A percentile compares a stretch with the other conserved stretches of the same genome.
phyloP scores from a whole-genome alignment of 805 yeast genomes.

The Myxozyma udenii region DNA sequence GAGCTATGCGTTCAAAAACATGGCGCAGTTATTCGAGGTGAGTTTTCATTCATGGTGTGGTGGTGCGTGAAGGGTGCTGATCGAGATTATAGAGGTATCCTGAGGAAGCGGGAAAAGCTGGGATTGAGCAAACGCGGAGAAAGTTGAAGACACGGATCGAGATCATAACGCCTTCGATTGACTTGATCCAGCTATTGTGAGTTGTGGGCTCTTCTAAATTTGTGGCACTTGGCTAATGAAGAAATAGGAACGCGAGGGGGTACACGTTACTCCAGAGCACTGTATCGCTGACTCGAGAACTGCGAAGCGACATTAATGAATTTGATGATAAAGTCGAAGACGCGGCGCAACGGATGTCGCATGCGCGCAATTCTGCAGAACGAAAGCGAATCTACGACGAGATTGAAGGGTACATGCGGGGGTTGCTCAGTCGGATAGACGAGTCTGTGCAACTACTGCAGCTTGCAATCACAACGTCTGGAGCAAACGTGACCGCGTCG shows the following conservation, averaged over 20 bases:
- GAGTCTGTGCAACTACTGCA: slow-evolving; percentile 61
- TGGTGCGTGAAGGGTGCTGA: neutral
- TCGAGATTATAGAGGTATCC: slow-evolving; percentile 40
- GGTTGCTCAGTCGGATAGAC: slow-evolving; percentile 53
- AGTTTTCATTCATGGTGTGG: slow-evolving; percentile 20
- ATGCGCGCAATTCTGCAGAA: slow-evolving; percentile 29
- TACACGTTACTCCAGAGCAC: slow-evolving; percentile 57
- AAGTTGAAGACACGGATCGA: slow-evolving; percentile 56
- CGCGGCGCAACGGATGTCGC: slow-evolving; percentile 38
- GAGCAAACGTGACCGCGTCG: slow-evolving; percentile 54
- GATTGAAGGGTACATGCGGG: slow-evolving; percentile 52
- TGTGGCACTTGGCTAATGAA: no score
- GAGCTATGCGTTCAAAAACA: slow-evolving; percentile 64
- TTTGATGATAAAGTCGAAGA: slow-evolving; percentile 52
- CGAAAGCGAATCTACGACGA: slow-evolving; percentile 42
- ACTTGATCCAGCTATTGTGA: slow-evolving; percentile 54
- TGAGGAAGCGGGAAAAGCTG: slow-evolving; percentile 45
- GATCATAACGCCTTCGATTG: slow-evolving; percentile 64
- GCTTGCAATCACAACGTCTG: slow-evolving; percentile 64
- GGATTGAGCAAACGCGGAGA: slow-evolving; percentile 44
- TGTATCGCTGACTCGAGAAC: slow-evolving; percentile 50
- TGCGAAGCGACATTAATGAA: slow-evolving; percentile 55
- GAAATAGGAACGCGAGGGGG: slow-evolving; percentile 51
- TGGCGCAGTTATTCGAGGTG: slow-evolving; percentile 52
- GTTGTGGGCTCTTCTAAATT: no score